Conservation (phyloP, 305 asterid genomes). For the Lippia alba region DNA sequence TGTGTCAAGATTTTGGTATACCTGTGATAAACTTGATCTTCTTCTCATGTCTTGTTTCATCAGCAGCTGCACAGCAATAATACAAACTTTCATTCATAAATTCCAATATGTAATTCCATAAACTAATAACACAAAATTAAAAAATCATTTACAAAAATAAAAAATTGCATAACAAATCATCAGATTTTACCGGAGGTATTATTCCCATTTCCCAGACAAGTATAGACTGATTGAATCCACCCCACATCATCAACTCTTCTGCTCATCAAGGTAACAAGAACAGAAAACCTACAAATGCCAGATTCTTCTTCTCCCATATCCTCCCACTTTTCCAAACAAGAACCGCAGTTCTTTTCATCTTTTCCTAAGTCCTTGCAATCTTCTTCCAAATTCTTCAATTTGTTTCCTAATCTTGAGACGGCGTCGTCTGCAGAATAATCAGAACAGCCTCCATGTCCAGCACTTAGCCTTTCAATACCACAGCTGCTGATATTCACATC, state of each 20-base stretch:
- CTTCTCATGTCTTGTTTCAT: slow-evolving; percentile 38
- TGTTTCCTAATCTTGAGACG: slow-evolving; percentile 39
- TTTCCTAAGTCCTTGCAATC: slow-evolving; percentile 50
- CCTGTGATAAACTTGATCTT: slow-evolving; percentile 41
- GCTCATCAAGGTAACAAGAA: slow-evolving; percentile 58
- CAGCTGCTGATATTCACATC: slow-evolving; percentile 34
- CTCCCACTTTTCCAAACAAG: slow-evolving; percentile 56
- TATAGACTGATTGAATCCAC: slow-evolving; percentile 52
- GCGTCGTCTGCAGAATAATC: slow-evolving; percentile 56
- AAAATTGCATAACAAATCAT: background rate
- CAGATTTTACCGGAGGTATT: slow-evolving; percentile 48
- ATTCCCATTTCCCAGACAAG: slow-evolving; percentile 57
- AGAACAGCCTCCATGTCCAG: slow-evolving; percentile 70
- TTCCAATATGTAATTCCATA: background rate
- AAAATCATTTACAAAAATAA: background rate
- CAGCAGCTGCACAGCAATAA: slow-evolving; percentile 24
- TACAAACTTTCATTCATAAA: background rate
- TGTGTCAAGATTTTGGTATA: slow-evolving; percentile 18
- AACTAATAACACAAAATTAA: background rate
- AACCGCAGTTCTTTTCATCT: slow-evolving; percentile 41
- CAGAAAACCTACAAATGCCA: slow-evolving; percentile 54
- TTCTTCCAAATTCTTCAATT: slow-evolving; percentile 41
- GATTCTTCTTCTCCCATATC: slow-evolving; percentile 36
- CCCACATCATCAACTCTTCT: slow-evolving; percentile 48
- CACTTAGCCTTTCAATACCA: slow-evolving; percentile 62